These are phyloP conservation scores for Phellinidium pouzarii DNA, from an alignment of 1,284 basidiomycete genomes.

Conservation along the genomic window DNA sequence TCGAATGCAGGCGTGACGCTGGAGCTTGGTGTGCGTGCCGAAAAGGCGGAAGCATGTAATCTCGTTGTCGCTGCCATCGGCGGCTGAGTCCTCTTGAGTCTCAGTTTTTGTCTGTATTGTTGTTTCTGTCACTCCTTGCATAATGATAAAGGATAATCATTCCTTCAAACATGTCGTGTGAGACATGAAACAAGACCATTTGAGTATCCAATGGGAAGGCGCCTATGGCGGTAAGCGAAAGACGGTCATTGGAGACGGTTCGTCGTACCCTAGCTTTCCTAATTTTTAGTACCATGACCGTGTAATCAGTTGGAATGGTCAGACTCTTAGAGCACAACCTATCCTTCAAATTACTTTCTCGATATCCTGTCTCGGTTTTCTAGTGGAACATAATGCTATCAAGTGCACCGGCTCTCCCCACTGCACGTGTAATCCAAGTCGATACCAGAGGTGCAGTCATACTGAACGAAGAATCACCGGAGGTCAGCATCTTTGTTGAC, in stretches of 20 bases:
- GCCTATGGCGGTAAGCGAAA: slow-evolving; percentile 8
- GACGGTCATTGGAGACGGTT: slow-evolving; percentile 6
- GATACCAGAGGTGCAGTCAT: slow-evolving; percentile 87
- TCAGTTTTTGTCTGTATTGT: background rate
- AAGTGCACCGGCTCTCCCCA: slow-evolving; percentile 43
- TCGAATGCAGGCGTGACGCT: slow-evolving; percentile 90
- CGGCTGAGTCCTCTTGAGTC: slow-evolving; percentile 37
- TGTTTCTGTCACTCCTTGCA: background rate
- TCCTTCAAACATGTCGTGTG: background rate
- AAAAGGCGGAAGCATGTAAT: slow-evolving; percentile 79
- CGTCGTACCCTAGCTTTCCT: background rate
- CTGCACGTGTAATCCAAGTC: slow-evolving; percentile 73
- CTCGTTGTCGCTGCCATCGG: slow-evolving; percentile 90
- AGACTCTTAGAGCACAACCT: background rate
- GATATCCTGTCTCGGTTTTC: background rate
- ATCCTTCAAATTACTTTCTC: background rate
- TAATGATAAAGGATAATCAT: background rate
- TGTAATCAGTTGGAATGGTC: slow-evolving; percentile 9
- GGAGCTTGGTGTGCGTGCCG: slow-evolving; percentile 89
- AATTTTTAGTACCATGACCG: slow-evolving; percentile 6
- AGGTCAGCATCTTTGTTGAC: slow-evolving; percentile 40
- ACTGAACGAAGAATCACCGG: slow-evolving; percentile 85
- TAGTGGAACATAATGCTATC: slow-evolving; percentile 25
- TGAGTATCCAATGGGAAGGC: background rate
- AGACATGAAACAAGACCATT: background rate